Percentiles rank a stretch among this genome's conserved stretches.
Conservation (phyloP, 305 asterid species). For the Fraxinus paxiana region DNA sequence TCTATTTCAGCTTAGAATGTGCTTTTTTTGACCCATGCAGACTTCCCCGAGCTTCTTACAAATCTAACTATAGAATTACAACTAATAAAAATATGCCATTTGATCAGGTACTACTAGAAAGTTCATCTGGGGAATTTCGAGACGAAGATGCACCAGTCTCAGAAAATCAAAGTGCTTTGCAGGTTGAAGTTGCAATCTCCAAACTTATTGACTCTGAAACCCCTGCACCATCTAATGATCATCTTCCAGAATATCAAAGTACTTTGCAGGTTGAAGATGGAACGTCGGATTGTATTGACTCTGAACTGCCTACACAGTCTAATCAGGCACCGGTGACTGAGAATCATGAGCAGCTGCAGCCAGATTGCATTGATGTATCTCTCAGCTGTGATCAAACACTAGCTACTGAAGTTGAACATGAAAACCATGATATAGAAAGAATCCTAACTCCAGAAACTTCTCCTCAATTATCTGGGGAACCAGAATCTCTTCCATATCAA, state of each 20-base stretch:
- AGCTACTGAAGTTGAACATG: constrained; percentile 26
- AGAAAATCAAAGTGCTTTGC: neutral
- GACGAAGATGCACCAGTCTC: neutral
- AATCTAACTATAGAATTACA: neutral
- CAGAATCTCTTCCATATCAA: constrained; percentile 23
- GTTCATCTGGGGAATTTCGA: constrained; percentile 1
- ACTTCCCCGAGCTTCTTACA: neutral
- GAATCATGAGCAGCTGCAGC: constrained; percentile 26
- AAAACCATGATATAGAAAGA: constrained; percentile 23
- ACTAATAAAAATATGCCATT: neutral
- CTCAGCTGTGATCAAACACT: constrained; percentile 23
- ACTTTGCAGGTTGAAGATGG: constrained; percentile 13
- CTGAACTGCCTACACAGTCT: constrained; percentile 17
- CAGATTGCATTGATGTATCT: constrained; percentile 20
- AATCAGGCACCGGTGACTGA: constrained; percentile 18
- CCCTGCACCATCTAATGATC: constrained; percentile 16
- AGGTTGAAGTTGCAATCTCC: neutral
- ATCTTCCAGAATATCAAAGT: constrained; percentile 10
- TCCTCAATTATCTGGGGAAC: constrained; percentile 25
- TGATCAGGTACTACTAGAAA: constrained; percentile 24
- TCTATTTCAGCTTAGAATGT: neutral
- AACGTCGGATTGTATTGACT: constrained; percentile 17
- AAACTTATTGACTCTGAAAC: neutral
- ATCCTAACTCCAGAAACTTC: constrained; percentile 28
- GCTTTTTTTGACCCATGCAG: neutral